Evolutionary conservation across 2,329 filamentous ascomycete genomes (phyloP).

Genomic region (Pseudopithomyces maydicus): DNA sequence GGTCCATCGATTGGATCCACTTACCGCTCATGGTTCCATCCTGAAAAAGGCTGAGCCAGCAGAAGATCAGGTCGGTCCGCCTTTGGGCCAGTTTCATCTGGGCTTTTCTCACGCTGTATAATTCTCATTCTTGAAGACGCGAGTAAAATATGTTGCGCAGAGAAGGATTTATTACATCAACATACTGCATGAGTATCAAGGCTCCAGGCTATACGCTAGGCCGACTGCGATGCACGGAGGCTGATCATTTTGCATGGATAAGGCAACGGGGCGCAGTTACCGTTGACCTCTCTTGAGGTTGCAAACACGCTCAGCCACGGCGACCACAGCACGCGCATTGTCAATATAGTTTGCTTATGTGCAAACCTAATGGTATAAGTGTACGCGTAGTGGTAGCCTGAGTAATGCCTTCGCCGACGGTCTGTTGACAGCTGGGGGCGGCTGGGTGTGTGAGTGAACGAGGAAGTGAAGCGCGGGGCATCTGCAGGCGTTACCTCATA

Average conservation of each 20-base stretch:
- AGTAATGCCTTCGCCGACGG: too few relatives aligned
- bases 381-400: too few relatives aligned
- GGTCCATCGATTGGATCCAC: not conserved
- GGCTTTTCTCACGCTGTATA: slow-evolving; percentile 5
- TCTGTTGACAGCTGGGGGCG: not conserved
- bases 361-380: too few relatives aligned
- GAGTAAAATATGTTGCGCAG: not conserved
- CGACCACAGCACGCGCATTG: too few relatives aligned
- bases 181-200: not conserved
- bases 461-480: not conserved
- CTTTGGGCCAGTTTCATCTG: slow-evolving; percentile 2
- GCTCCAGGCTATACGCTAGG: not conserved
- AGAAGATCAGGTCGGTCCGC: slow-evolving; percentile 21
- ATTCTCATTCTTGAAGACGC: not conserved
- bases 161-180: not conserved
- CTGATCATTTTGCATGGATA: not conserved
- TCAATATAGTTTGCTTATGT: too few relatives aligned
- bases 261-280: slow-evolving; percentile 11
- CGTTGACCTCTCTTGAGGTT: not conserved
- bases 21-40: slow-evolving; percentile 16
- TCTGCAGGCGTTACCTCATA: slow-evolving; percentile 3
- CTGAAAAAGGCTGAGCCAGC: slow-evolving; percentile 22
- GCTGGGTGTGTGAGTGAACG: not conserved
- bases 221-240: not conserved
- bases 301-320: too few relatives aligned